Percentiles rank a stretch among this genome's conserved stretches.
Evolutionary conservation across 192 early-diverging fungal species (phyloP).

Genomic region (Thamnidium elegans): DNA sequence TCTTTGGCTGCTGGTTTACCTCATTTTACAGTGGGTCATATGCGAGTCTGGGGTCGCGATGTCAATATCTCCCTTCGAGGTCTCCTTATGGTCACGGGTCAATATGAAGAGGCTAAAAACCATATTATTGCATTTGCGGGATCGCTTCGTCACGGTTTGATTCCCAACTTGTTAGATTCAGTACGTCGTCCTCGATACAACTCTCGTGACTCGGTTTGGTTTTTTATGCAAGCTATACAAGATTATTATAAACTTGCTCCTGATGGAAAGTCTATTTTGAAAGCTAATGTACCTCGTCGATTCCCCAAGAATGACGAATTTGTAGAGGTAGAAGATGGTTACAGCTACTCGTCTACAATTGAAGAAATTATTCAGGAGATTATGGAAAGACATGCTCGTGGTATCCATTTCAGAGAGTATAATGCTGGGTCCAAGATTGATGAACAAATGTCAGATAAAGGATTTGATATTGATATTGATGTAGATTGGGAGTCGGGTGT

Average conservation of each 20-base stretch:
- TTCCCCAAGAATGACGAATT: constrained; percentile 77
- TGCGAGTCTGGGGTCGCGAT: constrained; percentile 99
- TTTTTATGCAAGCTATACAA: constrained; percentile 89
- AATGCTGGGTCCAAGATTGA: constrained; percentile 90
- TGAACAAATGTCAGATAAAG: constrained; percentile 86
- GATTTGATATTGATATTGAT: constrained; percentile 80
- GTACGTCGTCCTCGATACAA: constrained; percentile 88
- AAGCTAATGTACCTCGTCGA: constrained; percentile 68
- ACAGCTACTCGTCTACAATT: constrained; percentile 64
- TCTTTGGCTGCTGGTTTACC: constrained; percentile 93
- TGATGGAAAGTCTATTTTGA: constrained; percentile 76
- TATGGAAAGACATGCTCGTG: constrained; percentile 82
- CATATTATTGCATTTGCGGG: constrained; percentile 93
- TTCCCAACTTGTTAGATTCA: constrained; percentile 93
- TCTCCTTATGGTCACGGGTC: constrained; percentile 77
- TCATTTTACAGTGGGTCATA: constrained; percentile 88
- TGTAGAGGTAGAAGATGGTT: constrained; percentile 68
- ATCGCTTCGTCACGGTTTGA: constrained; percentile 89
- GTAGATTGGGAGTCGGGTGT: constrained; percentile 80
- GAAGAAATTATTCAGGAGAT: constrained; percentile 91
- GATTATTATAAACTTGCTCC: constrained; percentile 73
- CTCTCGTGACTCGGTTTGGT: constrained; percentile 95
- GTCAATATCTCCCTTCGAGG: constrained; percentile 91
- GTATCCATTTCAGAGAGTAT: constrained; percentile 91
- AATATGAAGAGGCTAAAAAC: constrained; percentile 74